Evolutionary conservation across 169 alveolate genomes (phyloP), one percentile per base, ranked within the genome.

Genomic region (Plasmodium chabaudi): DNA sequence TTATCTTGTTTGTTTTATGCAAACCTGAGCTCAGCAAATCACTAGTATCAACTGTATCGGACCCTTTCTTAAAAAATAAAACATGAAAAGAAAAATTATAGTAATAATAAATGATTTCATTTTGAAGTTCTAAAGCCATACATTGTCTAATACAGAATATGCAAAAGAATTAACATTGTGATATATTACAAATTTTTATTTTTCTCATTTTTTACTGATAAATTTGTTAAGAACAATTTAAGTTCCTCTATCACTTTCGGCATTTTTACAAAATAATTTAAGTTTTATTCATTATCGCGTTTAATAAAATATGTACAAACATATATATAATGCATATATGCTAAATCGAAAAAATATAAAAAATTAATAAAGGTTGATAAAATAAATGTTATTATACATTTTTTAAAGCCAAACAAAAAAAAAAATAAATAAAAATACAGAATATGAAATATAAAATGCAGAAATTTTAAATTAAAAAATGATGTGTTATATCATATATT

Each of bases 191-290:
- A 15, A 0, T 68, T 46, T 42, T 68, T 69, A 42, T 46, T 42
- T 68, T 68, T 74, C 34, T 57, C 13, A n/a, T 61, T 5, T n/a
- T 49, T 61, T 61, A 61, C 75, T 27, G 75, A 67, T 64, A 75
- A 57, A 44, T 42, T 75, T 9, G 88, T 75, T 39, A 75, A 67
- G 71, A 75, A 75, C 64, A 75, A 75, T 56, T 61, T 75, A 42
- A 75, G 68, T 67, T 75, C 88, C 53, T 75, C 77, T 67, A 75
- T 65, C 17, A 75, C 74, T 64, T 64, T 67, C 23, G 88, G 59
- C 88, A 75, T 75, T 15, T 75, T 75, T 23, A 49, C 9, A 53
- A 75, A 75, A 42, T 42, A 51, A 42, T 34, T 46, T 17, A 27
- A 47, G 17, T 47, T 17, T 17, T 60, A 19, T 60, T 19, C 15